Conservation (phyloP, 2,329 filamentous ascomycete species). For the Trichophyton simii region DNA sequence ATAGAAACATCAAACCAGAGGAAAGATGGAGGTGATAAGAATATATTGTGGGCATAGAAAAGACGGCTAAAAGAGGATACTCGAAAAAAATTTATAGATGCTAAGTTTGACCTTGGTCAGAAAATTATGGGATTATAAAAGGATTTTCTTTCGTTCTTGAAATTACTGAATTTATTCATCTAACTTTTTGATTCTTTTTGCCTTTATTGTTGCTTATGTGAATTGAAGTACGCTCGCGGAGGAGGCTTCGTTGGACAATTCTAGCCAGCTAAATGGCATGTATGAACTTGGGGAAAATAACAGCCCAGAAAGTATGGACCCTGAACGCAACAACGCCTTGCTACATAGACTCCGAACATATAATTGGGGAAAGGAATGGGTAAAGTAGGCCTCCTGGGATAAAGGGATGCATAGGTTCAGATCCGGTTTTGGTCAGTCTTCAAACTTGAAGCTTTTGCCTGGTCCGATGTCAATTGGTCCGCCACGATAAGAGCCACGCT, state of each 20-base stretch:
- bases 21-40: neutral
- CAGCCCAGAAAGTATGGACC: neutral
- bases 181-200: constrained; percentile 1
- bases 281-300: neutral
- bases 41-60: too few species aligned
- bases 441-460: constrained; percentile 86
- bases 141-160: neutral
- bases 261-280: neutral
- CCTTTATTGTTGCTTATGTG: neutral
- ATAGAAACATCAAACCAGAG: neutral
- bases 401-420: neutral
- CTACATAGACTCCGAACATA: neutral
- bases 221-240: neutral
- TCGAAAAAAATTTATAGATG: neutral
- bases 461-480: constrained; percentile 72
- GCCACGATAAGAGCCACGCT: constrained; percentile 78
- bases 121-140: neutral
- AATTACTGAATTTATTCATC: neutral
- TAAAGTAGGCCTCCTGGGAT: neutral
- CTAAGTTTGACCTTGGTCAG: neutral
- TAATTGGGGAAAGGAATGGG: neutral
- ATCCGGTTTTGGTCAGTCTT: constrained; percentile 47
- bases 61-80: neutral
- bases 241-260: neutral
- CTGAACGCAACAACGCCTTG: neutral